A percentile compares a stretch with the other conserved stretches of the same genome.
phyloP scores from a whole-genome alignment of 1,139 yeast species.

The Yamadazyma atlantica region DNA sequence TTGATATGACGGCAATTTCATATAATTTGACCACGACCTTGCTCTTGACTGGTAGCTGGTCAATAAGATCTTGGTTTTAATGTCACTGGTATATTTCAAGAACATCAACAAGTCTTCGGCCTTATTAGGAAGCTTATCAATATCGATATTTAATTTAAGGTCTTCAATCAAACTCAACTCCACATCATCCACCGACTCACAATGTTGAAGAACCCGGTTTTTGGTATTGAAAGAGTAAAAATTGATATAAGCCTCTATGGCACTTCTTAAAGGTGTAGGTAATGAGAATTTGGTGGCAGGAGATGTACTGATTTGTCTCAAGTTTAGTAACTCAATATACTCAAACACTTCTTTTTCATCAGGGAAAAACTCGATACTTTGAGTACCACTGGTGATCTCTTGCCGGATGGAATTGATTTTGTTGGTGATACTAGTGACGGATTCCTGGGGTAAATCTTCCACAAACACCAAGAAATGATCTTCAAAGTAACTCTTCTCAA shows the following conservation, averaged over 20 bases:
- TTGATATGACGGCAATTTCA: slow-evolving; percentile 40
- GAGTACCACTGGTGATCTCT: slow-evolving; percentile 8
- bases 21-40: slow-evolving; percentile 41
- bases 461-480: slow-evolving; percentile 54
- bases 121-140: slow-evolving; percentile 33
- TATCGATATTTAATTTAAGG: slow-evolving; percentile 27
- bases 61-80: slow-evolving; percentile 26
- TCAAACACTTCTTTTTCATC: slow-evolving; percentile 39
- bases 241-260: slow-evolving; percentile 52
- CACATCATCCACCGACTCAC: slow-evolving; percentile 21
- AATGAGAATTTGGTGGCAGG: slow-evolving; percentile 71
- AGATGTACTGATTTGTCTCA: slow-evolving; percentile 63
- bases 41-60: slow-evolving; percentile 33
- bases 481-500: slow-evolving; percentile 78
- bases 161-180: slow-evolving; percentile 25
- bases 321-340: slow-evolving; percentile 50
- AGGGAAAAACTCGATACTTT: slow-evolving; percentile 18
- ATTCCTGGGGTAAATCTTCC: slow-evolving; percentile 17
- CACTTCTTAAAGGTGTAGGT: slow-evolving; percentile 60
- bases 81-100: slow-evolving; percentile 34
- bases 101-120: slow-evolving; percentile 39
- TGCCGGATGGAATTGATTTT: slow-evolving; percentile 14
- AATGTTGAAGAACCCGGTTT: slow-evolving; percentile 23
- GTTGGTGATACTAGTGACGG: slow-evolving; percentile 7
- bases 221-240: slow-evolving; percentile 34